Evolutionary conservation across 1,284 basidiomycete genomes (phyloP), one percentile per base, ranked within the genome.

Genomic region (Marasmius oreades): DNA sequence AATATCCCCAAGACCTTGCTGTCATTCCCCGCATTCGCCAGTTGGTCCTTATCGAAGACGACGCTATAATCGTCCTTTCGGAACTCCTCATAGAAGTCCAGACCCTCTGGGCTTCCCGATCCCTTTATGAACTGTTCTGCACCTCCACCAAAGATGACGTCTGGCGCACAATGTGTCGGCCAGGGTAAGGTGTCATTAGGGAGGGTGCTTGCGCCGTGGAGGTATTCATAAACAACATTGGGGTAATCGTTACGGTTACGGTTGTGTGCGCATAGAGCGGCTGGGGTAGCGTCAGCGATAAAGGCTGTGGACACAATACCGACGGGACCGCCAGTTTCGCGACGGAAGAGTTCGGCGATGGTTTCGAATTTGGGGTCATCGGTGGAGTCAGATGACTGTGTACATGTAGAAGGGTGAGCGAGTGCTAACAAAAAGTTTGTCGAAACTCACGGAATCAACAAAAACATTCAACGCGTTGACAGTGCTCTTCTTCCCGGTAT

Each of bases 341-440:
- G 63, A 18, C 70, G 68, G 70, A 76, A 76, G 20, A 76, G 60
- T 57, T 76, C 72, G 14, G 71, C 73, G 36, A 76, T 72, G n/a
- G 73, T 74, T 61, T 75, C 74, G n/a, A 75, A 59, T 55, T 76
- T 76, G 5, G 74, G 71, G 53, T 75, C 73, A 53, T 75, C 73
- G 53, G 74, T 69, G 8, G 69, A 67, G 52, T 72, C 69, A 24
- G 64, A 58, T 36, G 73, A 75, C 74, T 76, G 51, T 18, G 14
- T 42, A 18, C 10, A 45, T 16, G 62, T 50, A 18, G 28, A 16
- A 16, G 8, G 26, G 18, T 44, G 45, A 37, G 37, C 45, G 31
- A 37, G 28, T 36, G 26, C 16, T 20, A 18, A 24, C 22, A 11
- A 43, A 0, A 20, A 52, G 28, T 20, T 28, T 33, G 36, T 16